These are phyloP conservation scores for Picea mariana DNA, from an alignment of 83 land plant species.

Conservation along the genomic window DNA sequence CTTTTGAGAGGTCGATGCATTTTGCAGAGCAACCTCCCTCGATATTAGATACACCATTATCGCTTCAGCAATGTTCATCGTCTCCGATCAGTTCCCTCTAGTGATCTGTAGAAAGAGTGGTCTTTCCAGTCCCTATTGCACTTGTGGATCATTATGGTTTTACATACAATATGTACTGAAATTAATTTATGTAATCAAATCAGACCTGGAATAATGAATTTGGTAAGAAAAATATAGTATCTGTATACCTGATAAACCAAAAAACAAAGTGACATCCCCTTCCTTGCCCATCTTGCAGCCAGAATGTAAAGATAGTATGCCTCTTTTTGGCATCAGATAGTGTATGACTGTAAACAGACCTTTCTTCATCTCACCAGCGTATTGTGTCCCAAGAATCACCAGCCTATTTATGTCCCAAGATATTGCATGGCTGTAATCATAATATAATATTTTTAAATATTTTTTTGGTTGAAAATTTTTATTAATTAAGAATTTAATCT, in stretches of 20 bases:
- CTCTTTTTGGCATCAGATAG: conserved; percentile 82
- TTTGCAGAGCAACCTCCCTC: conserved; percentile 94
- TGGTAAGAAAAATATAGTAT: background rate
- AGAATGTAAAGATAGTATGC: conserved; percentile 78
- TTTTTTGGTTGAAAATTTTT: no score
- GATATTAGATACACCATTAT: conserved; percentile 11
- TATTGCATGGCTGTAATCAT: no score
- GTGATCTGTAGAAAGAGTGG: conserved; percentile 84
- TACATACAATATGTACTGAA: no score
- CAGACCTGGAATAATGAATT: no score
- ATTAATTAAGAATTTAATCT: no score
- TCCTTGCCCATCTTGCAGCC: conserved; percentile 88
- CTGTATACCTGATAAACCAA: conserved; percentile 70
- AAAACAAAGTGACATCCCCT: conserved; percentile 21
- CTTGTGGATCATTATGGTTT: background rate
- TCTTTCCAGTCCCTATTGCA: conserved; percentile 76
- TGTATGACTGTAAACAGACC: conserved; percentile 86
- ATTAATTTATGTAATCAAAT: no score
- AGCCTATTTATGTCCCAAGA: no score
- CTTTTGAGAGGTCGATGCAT: conserved; percentile 33
- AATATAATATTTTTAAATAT: no score
- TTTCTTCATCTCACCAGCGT: conserved; percentile 80
- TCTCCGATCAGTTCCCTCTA: conserved; percentile 27
- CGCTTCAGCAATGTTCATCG: no score
- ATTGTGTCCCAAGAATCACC: conserved; percentile 51